These are phyloP conservation scores for Beauveria brongniartii DNA, from an alignment of 2,329 filamentous ascomycete species.

Conservation along the genomic window DNA sequence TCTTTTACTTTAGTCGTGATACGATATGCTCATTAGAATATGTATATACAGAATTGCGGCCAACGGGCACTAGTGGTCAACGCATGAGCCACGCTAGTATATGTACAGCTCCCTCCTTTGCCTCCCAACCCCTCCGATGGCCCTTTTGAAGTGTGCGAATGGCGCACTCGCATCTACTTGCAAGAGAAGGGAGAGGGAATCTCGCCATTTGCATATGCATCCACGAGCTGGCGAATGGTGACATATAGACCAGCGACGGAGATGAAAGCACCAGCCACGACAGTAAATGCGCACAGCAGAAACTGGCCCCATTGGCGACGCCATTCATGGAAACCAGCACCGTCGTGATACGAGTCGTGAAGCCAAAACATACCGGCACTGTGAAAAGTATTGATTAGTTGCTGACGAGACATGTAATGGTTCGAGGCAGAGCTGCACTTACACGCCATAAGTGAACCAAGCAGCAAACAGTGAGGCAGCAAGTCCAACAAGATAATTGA, in stretches of 20 bases:
- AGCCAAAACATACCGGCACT: constrained; percentile 43
- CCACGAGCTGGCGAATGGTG: constrained; percentile 28
- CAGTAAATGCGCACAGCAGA: constrained; percentile 30
- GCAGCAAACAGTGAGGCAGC: constrained; percentile 41
- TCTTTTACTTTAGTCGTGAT: background rate
- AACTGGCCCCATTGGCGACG: constrained; percentile 29
- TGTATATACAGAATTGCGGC: background rate
- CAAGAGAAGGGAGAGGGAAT: constrained; percentile 14
- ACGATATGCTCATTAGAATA: background rate
- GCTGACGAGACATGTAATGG: background rate
- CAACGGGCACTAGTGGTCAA: background rate
- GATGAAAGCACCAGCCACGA: constrained; percentile 39
- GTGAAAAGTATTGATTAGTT: background rate
- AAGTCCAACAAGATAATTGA: constrained; percentile 45
- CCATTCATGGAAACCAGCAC: constrained; percentile 31
- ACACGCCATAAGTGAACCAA: constrained; percentile 46
- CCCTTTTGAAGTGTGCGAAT: no score
- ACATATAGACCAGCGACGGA: constrained; percentile 42
- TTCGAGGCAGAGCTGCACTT: background rate
- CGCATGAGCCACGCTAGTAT: background rate
- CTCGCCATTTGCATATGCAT: constrained; percentile 15
- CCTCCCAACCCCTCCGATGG: no score
- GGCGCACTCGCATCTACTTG: background rate
- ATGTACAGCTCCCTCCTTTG: background rate
- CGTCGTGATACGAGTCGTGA: constrained; percentile 37